phyloP scores from a whole-genome alignment of 2,329 filamentous ascomycete species.

The Aspergillus fumigatus region DNA sequence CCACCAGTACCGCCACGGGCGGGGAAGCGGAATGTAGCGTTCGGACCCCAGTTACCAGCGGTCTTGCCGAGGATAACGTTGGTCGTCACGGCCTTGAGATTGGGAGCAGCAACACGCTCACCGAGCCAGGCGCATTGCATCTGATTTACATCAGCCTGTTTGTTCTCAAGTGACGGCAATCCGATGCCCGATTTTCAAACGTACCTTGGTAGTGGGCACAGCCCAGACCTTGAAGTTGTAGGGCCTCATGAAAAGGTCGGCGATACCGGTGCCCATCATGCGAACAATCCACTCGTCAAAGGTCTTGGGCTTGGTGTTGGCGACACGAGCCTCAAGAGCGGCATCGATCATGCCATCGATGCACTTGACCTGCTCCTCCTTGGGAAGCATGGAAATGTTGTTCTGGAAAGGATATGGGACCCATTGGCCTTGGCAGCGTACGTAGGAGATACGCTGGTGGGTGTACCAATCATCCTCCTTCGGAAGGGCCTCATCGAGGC shows the following conservation, averaged over 20 bases:
- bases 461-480: conserved; percentile 93
- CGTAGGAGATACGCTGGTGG: conserved; percentile 98
- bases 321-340: conserved; percentile 76
- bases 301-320: conserved; percentile 87
- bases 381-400: conserved; percentile 97
- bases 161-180: neutral
- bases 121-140: conserved; percentile 99
- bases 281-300: conserved; percentile 98
- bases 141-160: conserved; percentile 42
- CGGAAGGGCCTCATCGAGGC: conserved; percentile 92
- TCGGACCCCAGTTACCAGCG: conserved; percentile 96
- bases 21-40: conserved; percentile 97
- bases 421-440: conserved; percentile 94
- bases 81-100: conserved; percentile 87
- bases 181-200: conserved; percentile 16
- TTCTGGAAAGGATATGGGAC: conserved; percentile 99
- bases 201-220: conserved; percentile 91
- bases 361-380: conserved; percentile 92
- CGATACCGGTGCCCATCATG: conserved; percentile 83
- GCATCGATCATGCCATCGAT: conserved; percentile 96
- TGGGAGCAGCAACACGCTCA: conserved; percentile 94
- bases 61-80: conserved; percentile 96
- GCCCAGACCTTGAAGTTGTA: conserved; percentile 99
- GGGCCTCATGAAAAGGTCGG: conserved; percentile 95
- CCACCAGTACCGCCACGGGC: conserved; percentile 92